These are phyloP conservation scores for Micromonas pusilla DNA, from an alignment of 139 green algal species.

Conservation along the genomic window DNA sequence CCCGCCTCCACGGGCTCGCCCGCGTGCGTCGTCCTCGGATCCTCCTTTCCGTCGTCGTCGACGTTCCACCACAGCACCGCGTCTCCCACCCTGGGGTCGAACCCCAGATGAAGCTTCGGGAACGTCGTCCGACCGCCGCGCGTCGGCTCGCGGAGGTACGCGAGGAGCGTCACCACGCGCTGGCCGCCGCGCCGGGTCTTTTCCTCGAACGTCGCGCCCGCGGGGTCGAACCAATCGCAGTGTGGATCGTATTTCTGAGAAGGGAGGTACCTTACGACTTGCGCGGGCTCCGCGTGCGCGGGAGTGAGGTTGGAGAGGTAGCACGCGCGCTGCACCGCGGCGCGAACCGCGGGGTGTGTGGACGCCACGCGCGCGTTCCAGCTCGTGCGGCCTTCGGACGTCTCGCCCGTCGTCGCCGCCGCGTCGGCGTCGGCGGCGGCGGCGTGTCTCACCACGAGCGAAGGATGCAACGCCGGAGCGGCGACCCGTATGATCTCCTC, in stretches of 20 bases:
- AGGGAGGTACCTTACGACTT: slow-evolving; percentile 16
- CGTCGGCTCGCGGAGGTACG: not conserved
- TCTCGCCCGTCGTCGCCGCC: not conserved
- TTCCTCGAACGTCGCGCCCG: not conserved
- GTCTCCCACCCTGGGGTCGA: slow-evolving; percentile 1
- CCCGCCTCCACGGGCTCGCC: slow-evolving; percentile 19
- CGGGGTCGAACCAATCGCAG: slow-evolving; percentile 19
- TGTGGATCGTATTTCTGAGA: slow-evolving; percentile 17
- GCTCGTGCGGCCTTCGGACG: not conserved
- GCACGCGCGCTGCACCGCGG: not conserved
- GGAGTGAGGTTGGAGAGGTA: not conserved
- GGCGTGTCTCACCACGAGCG: slow-evolving; percentile 2
- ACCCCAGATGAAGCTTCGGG: not conserved
- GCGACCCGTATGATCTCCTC: not conserved
- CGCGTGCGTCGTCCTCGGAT: slow-evolving; percentile 17
- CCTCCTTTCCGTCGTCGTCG: slow-evolving; percentile 16
- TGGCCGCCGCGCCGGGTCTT: slow-evolving; percentile 5
- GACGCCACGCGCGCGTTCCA: not conserved
- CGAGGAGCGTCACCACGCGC: slow-evolving; percentile 13
- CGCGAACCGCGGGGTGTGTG: not conserved
- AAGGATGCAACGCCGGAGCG: not conserved
- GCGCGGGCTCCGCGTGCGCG: slow-evolving; percentile 3
- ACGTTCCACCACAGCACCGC: slow-evolving; percentile 24
- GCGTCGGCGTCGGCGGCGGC: not conserved
- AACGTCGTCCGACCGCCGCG: slow-evolving; percentile 9